phyloP scores from a whole-genome alignment of 2,329 filamentous ascomycete species.

The Ceratocystis huliohia region DNA sequence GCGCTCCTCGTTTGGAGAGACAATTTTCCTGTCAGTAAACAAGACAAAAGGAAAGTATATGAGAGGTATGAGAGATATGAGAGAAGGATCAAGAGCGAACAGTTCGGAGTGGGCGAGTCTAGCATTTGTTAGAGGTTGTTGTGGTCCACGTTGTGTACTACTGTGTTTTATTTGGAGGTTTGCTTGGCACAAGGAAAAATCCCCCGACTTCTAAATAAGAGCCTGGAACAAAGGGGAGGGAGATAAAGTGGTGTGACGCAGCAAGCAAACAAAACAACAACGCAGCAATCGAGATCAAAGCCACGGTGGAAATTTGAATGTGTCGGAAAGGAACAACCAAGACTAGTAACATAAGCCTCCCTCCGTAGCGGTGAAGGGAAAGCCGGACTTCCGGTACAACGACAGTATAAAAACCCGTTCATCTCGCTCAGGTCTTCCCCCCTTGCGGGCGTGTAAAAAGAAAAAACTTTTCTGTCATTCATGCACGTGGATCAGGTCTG shows the following conservation, averaged over 20 bases:
- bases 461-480: background rate
- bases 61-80: background rate
- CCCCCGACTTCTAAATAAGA: constrained; percentile 2
- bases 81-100: background rate
- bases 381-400: background rate
- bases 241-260: background rate
- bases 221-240: background rate
- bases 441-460: background rate
- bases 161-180: background rate
- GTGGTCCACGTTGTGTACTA: background rate
- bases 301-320: background rate
- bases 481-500: constrained; percentile 6
- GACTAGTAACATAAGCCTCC: background rate
- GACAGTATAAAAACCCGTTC: background rate
- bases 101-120: background rate
- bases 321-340: background rate
- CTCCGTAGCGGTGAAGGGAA: background rate
- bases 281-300: background rate
- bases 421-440: background rate
- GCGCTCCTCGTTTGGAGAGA: background rate
- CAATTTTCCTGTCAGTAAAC: background rate
- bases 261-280: background rate
- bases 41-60: background rate
- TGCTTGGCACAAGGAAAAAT: background rate
- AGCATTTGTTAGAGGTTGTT: background rate